phyloP scores from a whole-genome alignment of 1,284 basidiomycete genomes.

The Coriolopsis trogii region DNA sequence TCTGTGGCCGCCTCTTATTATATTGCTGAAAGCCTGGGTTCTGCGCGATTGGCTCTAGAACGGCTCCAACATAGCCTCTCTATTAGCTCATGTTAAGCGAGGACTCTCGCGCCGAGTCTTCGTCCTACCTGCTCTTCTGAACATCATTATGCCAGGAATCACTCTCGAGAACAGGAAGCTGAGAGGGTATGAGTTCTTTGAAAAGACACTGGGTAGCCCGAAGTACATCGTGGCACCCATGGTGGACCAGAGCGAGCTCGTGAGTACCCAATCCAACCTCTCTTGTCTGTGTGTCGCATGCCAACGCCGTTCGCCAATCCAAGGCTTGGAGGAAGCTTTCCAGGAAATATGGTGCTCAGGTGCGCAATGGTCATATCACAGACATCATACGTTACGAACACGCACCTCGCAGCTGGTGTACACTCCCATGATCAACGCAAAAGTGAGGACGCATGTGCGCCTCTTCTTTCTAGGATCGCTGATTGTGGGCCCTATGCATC shows the following conservation, averaged over 20 bases:
- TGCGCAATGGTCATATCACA: constrained; percentile 34
- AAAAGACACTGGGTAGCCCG: constrained; percentile 76
- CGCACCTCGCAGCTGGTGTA: constrained; percentile 68
- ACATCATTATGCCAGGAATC: constrained; percentile 28
- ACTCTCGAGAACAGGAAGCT: constrained; percentile 50
- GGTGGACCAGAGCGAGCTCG: constrained; percentile 97
- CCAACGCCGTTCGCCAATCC: not conserved
- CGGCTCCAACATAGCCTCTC: constrained; percentile 14
- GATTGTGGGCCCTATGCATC: not conserved
- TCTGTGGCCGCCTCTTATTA: too few species aligned
- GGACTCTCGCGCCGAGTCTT: constrained; percentile 13
- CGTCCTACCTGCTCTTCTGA: constrained; percentile 14
- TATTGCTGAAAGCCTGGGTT: too few species aligned
- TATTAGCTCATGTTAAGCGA: constrained; percentile 11
- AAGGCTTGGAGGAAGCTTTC: constrained; percentile 93
- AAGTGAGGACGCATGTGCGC: constrained; percentile 44
- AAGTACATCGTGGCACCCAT: constrained; percentile 94
- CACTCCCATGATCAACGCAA: constrained; percentile 98
- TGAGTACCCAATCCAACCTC: constrained; percentile 46
- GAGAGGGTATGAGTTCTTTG: constrained; percentile 83
- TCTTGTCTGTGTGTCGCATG: too few species aligned
- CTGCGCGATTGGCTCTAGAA: too few species aligned
- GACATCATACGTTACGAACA: not conserved
- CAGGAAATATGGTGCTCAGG: constrained; percentile 82
- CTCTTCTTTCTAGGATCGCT: not conserved